These are phyloP conservation scores for Coleophoma cylindrospora DNA, from an alignment of 2,329 filamentous ascomycete genomes.

Conservation along the genomic window DNA sequence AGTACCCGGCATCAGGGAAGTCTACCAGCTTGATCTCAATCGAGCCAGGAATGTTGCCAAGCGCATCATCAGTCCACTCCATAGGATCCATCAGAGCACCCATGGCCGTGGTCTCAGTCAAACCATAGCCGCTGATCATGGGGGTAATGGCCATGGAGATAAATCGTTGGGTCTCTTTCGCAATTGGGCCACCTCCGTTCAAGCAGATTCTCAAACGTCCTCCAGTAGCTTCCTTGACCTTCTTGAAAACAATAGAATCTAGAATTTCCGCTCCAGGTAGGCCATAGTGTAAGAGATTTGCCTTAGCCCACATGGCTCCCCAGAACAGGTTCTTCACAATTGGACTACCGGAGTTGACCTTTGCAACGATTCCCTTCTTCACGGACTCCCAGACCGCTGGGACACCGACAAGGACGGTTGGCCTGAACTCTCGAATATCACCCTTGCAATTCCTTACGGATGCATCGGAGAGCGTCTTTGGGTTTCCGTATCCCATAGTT, in stretches of 20 bases:
- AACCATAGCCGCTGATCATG: constrained; percentile 90
- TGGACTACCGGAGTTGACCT: constrained; percentile 64
- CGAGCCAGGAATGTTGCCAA: constrained; percentile 73
- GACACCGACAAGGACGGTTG: constrained; percentile 88
- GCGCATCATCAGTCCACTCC: constrained; percentile 71
- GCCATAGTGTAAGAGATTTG: constrained; percentile 49
- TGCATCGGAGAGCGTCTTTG: constrained; percentile 79
- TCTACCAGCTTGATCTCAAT: constrained; percentile 91
- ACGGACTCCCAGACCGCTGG: constrained; percentile 97
- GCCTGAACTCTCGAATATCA: constrained; percentile 87
- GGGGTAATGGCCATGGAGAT: constrained; percentile 88
- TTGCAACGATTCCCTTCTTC: constrained; percentile 79
- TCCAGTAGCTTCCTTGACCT: constrained; percentile 86
- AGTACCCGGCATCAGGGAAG: constrained; percentile 84
- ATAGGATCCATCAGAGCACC: constrained; percentile 78
- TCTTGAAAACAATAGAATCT: constrained; percentile 83
- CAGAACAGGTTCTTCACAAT: constrained; percentile 75
- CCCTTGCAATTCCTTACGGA: constrained; percentile 87
- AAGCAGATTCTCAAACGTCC: constrained; percentile 84
- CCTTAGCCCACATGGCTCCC: constrained; percentile 56
- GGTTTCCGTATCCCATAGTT: constrained; percentile 89
- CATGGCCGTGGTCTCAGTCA: constrained; percentile 89
- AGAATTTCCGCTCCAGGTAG: constrained; percentile 65
- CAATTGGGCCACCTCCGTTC: constrained; percentile 90
- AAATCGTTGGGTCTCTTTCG: constrained; percentile 83